A percentile compares a stretch with the other conserved stretches of the same genome.
These are phyloP conservation scores for Boletus rex-veris DNA, from an alignment of 768 basidiomycete genomes.

Conservation along the genomic window DNA sequence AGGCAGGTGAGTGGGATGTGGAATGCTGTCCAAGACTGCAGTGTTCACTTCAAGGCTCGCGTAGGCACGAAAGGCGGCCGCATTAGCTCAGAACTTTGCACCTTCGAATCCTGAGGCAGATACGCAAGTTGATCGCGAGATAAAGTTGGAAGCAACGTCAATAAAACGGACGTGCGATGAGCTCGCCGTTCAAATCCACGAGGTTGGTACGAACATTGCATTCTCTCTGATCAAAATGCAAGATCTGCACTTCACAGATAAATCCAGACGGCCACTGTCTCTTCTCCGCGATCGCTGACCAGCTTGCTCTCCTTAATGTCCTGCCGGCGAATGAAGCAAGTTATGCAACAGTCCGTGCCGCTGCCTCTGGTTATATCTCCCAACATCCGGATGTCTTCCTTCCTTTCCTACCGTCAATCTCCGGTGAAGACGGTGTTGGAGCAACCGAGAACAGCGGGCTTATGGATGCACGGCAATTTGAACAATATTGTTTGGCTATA, in stretches of 20 bases:
- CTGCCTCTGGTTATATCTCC: conserved; percentile 79
- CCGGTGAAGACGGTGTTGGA: conserved; percentile 66
- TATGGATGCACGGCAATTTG: conserved; percentile 65
- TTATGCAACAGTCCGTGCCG: conserved; percentile 57
- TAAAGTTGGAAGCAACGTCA: conserved; percentile 60
- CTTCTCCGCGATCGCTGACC: conserved; percentile 91
- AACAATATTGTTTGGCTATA: conserved; percentile 73
- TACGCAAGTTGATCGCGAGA: conserved; percentile 58
- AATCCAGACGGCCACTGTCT: conserved; percentile 96
- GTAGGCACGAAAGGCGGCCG: conserved; percentile 72
- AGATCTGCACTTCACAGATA: conserved; percentile 50
- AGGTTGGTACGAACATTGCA: conserved; percentile 42
- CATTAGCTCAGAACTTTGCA: conserved; percentile 50
- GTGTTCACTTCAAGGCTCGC: conserved; percentile 2
- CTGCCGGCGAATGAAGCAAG: conserved; percentile 55
- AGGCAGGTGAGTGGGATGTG: conserved; percentile 54
- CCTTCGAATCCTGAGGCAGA: conserved; percentile 57
- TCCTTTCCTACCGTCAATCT: conserved; percentile 80
- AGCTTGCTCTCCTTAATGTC: conserved; percentile 71
- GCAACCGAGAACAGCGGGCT: conserved; percentile 58
- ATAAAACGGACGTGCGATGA: conserved; percentile 66
- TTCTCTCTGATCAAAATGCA: background rate
- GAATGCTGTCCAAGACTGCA: background rate
- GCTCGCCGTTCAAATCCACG: conserved; percentile 58
- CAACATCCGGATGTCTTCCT: conserved; percentile 86